A percentile compares a stretch with the other conserved stretches of the same genome.
These are phyloP conservation scores for Mimosa bimucronata DNA, from an alignment of 306 rosid species.

Conservation along the genomic window DNA sequence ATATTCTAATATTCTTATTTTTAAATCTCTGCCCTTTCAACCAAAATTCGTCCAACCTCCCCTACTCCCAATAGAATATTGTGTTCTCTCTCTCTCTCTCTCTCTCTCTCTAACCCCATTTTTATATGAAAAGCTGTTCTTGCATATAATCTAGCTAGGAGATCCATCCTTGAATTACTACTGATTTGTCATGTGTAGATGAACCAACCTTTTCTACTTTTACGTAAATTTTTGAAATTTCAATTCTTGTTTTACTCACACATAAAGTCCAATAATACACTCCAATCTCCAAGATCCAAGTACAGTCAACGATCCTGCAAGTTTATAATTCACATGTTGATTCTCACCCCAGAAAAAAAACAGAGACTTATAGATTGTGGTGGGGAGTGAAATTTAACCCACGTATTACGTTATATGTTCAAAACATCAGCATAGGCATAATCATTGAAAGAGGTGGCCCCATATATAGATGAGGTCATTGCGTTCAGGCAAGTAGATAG, in stretches of 20 bases:
- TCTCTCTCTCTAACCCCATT: no score
- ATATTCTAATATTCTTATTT: neutral
- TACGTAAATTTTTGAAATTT: no score
- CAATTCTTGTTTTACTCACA: neutral
- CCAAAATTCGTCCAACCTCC: neutral
- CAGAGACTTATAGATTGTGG: neutral
- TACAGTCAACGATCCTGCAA: neutral
- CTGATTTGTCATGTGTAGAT: neutral
- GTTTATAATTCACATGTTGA: neutral
- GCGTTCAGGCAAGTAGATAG: neutral
- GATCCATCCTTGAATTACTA: neutral
- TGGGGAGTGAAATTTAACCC: neutral
- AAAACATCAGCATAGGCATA: neutral
- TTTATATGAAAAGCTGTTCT: neutral
- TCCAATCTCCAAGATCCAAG: neutral
- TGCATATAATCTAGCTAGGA: neutral
- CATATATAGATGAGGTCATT: neutral
- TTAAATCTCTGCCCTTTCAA: neutral
- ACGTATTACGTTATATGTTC: neutral
- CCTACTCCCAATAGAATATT: neutral
- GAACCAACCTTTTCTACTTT: neutral
- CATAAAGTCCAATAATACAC: neutral
- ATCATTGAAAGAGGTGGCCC: neutral
- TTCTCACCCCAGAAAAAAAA: no score
- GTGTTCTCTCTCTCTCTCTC: no score